Evolutionary conservation across 2,329 filamentous ascomycete genomes (phyloP), one percentile per base, ranked within the genome.

Genomic region (Rutstroemia sp.): DNA sequence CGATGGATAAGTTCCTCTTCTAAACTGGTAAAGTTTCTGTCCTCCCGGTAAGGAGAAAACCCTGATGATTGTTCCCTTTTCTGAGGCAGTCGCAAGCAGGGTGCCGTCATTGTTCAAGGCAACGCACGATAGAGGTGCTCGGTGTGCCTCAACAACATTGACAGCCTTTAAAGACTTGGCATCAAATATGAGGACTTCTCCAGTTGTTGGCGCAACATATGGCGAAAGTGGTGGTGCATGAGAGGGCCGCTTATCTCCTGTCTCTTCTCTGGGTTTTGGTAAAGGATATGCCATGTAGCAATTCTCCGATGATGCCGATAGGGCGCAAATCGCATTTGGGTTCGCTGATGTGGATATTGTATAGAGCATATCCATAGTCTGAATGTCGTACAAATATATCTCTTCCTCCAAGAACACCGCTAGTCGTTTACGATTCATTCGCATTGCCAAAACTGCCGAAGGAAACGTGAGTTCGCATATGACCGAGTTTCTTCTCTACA

Each of bases 381-480:
- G 91, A 63, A 99, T 97, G 71, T 99, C 94, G 75, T 99, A 99
- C 49, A 99, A 81, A 73, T 97, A 99, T 60, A 97, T 95, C 70
- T 96, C 88, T 66, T 96, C 91, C 71, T 99, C 94, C 56, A 97
- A 80, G 14, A 97, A 86, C 34, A 99, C 92, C 12, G 94, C 90
- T 25, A 99, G 80, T 39, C 94, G 86, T 72, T 96, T 97, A 64
- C 94, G 83, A 72, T 99, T 99, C 67, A 99, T 78, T 62, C 92
- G 88, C 58, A 99, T 90, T 19, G 92, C 92, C 42, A 97, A 82
- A 10, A 99, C 91, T 50, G 92, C 91, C n/a, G 92, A 95, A 12
- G 92, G 92, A 66, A 99, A 99, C 3, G 92, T 97, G 69, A 99
- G 88, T 73, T 99, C 94, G 81, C 94, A 99, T 71, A 99, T 97